phyloP scores from a whole-genome alignment of 306 rosid species.

The Citrullus colocynthis region DNA sequence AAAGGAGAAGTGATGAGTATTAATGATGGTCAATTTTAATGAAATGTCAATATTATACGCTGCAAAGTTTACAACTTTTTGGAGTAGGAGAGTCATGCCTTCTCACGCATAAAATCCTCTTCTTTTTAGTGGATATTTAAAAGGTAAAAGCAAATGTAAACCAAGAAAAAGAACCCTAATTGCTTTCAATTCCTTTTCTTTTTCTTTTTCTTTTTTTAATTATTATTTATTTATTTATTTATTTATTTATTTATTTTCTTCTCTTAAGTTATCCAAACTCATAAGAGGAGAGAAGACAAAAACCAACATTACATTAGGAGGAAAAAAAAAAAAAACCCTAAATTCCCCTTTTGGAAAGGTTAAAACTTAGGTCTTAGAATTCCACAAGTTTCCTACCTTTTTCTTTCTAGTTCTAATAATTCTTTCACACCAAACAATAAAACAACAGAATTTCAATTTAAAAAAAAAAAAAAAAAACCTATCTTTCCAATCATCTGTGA shows the following conservation, averaged over 20 bases:
- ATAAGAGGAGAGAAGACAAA: not conserved
- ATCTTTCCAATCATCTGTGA: not conserved
- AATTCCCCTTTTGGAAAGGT: not conserved
- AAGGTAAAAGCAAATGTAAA: not conserved
- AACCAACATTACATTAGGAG: not conserved
- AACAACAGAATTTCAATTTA: too few species aligned
- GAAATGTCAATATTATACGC: slow-evolving; percentile 1
- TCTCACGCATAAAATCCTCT: not conserved
- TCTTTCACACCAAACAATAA: not conserved
- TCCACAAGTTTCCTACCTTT: not conserved
- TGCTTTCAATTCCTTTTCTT: not conserved
- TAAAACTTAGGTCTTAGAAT: not conserved
- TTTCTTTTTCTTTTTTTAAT: not conserved
- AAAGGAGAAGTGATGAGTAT: not conserved
- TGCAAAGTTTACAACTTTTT: not conserved
- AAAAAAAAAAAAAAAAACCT: too few species aligned
- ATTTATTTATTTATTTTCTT: not conserved
- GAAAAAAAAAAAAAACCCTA: not conserved
- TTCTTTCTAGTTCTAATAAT: not conserved
- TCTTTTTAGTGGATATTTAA: not conserved
- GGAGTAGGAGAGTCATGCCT: not conserved
- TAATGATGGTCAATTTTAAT: not conserved
- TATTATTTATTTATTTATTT: not conserved
- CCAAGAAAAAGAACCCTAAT: not conserved
- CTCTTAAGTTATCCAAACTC: not conserved